A percentile compares a stretch with the other conserved stretches of the same genome.
Evolutionary conservation across 129 eudicot genomes (phyloP).

Genomic region (Centrapalus pauciflorus): DNA sequence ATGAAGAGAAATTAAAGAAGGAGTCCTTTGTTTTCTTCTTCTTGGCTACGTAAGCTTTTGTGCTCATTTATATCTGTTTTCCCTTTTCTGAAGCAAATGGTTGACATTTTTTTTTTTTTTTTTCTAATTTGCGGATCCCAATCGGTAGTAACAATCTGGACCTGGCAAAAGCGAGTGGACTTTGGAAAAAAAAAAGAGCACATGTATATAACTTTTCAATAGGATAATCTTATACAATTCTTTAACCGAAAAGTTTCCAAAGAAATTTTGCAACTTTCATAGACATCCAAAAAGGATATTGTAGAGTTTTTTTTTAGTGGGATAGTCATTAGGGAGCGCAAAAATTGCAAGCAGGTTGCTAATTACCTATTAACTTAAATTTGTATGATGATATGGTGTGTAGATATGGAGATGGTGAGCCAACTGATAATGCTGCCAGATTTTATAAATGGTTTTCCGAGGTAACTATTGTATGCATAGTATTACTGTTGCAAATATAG

Average conservation of each 20-base stretch:
- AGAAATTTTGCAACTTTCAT: background rate
- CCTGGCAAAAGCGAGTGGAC: background rate
- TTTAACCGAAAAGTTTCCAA: background rate
- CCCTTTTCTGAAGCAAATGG: background rate
- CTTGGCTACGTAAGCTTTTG: slow-evolving; percentile 79
- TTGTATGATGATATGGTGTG: slow-evolving; percentile 15
- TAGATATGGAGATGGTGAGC: slow-evolving; percentile 99
- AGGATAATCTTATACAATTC: background rate
- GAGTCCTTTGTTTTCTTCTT: slow-evolving; percentile 80
- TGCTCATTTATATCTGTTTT: background rate
- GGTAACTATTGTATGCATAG: slow-evolving; percentile 34
- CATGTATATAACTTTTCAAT: background rate
- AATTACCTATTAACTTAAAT: slow-evolving; percentile 7
- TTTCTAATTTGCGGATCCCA: background rate
- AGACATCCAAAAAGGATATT: background rate
- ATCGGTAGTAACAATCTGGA: background rate
- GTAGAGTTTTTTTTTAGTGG: background rate
- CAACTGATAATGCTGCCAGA: slow-evolving; percentile 96
- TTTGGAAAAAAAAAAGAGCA: background rate
- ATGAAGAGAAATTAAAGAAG: slow-evolving; percentile 70
- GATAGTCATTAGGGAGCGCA: background rate
- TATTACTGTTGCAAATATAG: slow-evolving; percentile 1
- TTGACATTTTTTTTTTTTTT: too few relatives aligned
- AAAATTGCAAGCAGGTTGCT: background rate
- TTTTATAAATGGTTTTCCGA: slow-evolving; percentile 90